phyloP scores from a whole-genome alignment of 441 rosid species.

The Corymbia citriodora region DNA sequence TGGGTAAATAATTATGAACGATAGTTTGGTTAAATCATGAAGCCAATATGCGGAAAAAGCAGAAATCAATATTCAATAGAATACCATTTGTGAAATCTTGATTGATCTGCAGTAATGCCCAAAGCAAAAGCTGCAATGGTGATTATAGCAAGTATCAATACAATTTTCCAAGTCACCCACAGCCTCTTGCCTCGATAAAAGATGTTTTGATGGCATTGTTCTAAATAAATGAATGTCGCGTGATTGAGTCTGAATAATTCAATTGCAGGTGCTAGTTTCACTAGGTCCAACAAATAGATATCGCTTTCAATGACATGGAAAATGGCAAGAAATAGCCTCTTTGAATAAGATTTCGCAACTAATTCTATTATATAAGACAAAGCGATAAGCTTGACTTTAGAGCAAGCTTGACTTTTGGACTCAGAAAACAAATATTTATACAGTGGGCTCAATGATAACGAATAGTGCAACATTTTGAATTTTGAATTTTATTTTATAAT shows the following conservation, averaged over 20 bases:
- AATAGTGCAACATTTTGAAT: not conserved
- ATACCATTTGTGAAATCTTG: not conserved
- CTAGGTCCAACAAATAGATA: not conserved
- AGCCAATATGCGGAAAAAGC: not conserved
- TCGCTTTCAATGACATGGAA: not conserved
- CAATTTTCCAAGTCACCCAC: not conserved
- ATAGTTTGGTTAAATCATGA: not conserved
- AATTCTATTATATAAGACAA: not conserved
- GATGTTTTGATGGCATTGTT: not conserved
- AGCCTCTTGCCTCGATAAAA: not conserved
- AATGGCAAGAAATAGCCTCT: not conserved
- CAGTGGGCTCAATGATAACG: not conserved
- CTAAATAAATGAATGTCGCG: not conserved
- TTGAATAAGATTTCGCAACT: not conserved
- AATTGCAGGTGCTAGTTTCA: not conserved
- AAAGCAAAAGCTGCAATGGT: not conserved
- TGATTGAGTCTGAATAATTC: not conserved
- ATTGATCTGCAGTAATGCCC: not conserved
- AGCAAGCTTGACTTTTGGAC: not conserved
- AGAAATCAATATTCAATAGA: not conserved
- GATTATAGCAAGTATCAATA: not conserved
- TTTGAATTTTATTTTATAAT: no score
- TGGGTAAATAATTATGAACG: accelerated
- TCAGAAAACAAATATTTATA: not conserved
- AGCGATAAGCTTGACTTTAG: not conserved